These are phyloP conservation scores for Thelonectria discophora DNA, from an alignment of 2,329 filamentous ascomycete species.

Conservation along the genomic window DNA sequence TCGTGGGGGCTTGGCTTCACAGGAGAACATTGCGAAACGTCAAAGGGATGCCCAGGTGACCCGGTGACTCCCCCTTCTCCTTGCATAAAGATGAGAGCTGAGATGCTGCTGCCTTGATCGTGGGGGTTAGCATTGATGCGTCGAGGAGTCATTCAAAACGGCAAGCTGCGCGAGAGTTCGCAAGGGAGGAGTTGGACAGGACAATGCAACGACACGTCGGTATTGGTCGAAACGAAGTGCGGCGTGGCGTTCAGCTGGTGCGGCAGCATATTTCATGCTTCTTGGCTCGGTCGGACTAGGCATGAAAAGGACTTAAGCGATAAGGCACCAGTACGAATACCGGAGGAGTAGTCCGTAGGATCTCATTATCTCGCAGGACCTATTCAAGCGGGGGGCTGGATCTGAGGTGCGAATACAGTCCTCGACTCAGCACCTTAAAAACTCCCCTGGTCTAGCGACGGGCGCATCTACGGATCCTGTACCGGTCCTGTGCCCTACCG, in stretches of 20 bases:
- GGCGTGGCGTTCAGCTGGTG: background rate
- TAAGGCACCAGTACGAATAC: background rate
- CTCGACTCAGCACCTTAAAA: no score
- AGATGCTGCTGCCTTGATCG: background rate
- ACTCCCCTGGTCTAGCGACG: no score
- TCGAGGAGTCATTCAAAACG: background rate
- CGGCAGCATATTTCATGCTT: background rate
- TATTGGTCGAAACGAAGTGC: background rate
- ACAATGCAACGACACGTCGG: background rate
- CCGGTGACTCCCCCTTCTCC: background rate
- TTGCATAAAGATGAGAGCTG: no score
- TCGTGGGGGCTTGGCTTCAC: background rate
- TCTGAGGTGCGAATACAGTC: no score
- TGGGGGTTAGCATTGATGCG: background rate
- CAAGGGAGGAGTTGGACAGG: background rate
- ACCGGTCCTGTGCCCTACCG: no score
- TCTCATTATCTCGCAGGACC: no score
- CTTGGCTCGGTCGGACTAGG: background rate
- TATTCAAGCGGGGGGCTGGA: no score
- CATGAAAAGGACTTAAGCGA: background rate
- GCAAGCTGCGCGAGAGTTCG: background rate
- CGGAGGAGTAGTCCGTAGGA: no score
- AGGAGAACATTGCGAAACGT: no score
- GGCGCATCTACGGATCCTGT: no score
- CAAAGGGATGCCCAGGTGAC: no score